phyloP scores from a whole-genome alignment of 148 eudicot genomes.

The Cornus controversa region DNA sequence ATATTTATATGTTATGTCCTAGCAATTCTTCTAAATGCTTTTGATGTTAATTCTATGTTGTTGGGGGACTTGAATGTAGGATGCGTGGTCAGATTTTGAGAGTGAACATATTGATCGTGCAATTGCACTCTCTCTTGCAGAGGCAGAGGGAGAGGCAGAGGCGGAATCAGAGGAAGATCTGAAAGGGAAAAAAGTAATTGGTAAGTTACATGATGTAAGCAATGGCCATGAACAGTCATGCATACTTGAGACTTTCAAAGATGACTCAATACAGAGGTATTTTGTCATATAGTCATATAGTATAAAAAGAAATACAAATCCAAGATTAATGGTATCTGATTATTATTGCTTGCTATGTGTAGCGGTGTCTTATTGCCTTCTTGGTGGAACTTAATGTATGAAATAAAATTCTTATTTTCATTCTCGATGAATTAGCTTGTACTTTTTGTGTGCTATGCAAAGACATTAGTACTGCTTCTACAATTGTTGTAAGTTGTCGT shows the following conservation, averaged over 20 bases:
- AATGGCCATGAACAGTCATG: background rate
- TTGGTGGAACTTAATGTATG: background rate
- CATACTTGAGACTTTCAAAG: background rate
- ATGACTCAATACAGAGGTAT: background rate
- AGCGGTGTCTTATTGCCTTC: too few relatives aligned
- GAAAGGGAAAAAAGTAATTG: slow-evolving; percentile 76
- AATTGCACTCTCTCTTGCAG: slow-evolving; percentile 74
- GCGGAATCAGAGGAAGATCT: slow-evolving; percentile 47
- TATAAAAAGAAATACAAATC: too few relatives aligned
- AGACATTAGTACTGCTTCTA: too few relatives aligned
- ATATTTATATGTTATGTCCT: background rate
- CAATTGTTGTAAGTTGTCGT: background rate
- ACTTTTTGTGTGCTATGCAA: background rate
- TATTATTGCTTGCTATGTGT: background rate
- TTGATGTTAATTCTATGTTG: background rate
- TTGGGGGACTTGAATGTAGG: slow-evolving; percentile 46
- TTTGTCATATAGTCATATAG: too few relatives aligned
- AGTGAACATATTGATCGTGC: slow-evolving; percentile 83
- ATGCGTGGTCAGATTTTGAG: slow-evolving; percentile 60
- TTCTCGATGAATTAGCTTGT: background rate
- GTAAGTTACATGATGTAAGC: slow-evolving; percentile 35
- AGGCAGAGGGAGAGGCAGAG: too few relatives aligned
- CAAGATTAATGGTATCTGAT: background rate
- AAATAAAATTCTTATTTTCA: background rate
- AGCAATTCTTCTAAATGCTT: background rate